These are phyloP conservation scores for Peronosclerospora sorghi DNA, from an alignment of 352 stramenopile genomes.

Conservation along the genomic window DNA sequence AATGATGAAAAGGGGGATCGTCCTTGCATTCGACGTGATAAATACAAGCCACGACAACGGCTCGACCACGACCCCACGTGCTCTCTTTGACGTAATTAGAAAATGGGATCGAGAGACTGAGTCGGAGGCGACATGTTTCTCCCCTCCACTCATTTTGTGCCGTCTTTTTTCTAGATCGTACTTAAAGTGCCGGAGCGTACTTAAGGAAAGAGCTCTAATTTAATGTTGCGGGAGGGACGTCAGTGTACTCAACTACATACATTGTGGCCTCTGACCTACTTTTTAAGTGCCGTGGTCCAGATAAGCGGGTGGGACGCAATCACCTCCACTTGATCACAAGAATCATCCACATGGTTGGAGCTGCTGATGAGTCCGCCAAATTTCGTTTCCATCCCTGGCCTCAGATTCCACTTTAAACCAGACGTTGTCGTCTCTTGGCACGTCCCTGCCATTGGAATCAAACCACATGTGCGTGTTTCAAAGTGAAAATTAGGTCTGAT, in stretches of 20 bases:
- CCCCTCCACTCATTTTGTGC: slow-evolving; percentile 12
- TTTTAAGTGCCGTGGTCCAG: slow-evolving; percentile 81
- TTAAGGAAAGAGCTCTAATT: background rate
- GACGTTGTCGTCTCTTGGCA: slow-evolving; percentile 76
- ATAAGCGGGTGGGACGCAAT: slow-evolving; percentile 70
- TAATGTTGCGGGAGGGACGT: too few relatives aligned
- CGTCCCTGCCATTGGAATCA: slow-evolving; percentile 84
- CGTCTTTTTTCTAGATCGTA: too few relatives aligned
- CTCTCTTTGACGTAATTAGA: too few relatives aligned
- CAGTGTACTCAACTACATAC: too few relatives aligned
- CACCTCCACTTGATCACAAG: slow-evolving; percentile 41
- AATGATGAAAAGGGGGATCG: slow-evolving; percentile 72
- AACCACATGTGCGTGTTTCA: slow-evolving; percentile 88
- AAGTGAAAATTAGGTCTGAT: slow-evolving; percentile 81
- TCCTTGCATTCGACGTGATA: slow-evolving; percentile 47
- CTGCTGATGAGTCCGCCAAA: slow-evolving; percentile 81
- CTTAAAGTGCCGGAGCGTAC: background rate
- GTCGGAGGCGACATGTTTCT: background rate
- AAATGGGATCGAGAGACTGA: background rate
- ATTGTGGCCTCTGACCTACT: too few relatives aligned
- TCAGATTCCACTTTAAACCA: slow-evolving; percentile 87
- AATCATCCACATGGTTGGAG: slow-evolving; percentile 65
- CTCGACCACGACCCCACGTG: background rate
- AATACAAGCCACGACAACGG: background rate
- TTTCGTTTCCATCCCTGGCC: slow-evolving; percentile 33